These are phyloP conservation scores for Komagataella populi DNA, from an alignment of 805 yeast species.

Conservation along the genomic window DNA sequence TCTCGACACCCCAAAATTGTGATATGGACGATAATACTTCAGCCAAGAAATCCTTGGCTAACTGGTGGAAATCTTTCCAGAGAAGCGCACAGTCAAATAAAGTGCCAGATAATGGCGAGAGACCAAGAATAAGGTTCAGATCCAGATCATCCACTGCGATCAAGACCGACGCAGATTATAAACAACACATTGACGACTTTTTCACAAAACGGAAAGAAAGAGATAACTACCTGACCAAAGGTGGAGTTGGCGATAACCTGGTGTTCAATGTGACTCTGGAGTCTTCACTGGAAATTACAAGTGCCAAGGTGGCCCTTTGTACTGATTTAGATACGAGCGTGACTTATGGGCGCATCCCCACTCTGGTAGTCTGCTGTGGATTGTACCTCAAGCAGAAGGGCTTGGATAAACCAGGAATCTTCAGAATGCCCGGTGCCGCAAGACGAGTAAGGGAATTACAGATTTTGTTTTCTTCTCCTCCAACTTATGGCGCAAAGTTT, in stretches of 20 bases:
- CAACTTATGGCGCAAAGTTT: constrained; percentile 28
- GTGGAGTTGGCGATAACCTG: not conserved
- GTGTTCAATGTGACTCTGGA: not conserved
- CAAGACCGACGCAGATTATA: constrained; percentile 4
- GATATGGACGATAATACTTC: constrained; percentile 6
- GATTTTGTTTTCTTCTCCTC: constrained; percentile 26
- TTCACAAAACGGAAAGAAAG: not conserved
- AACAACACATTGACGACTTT: not conserved
- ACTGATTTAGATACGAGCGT: constrained; percentile 7
- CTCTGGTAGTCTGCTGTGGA: constrained; percentile 34
- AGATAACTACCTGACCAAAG: not conserved
- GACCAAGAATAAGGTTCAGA: constrained; percentile 37
- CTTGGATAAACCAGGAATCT: constrained; percentile 27
- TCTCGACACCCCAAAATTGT: constrained; percentile 9
- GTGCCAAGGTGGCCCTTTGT: not conserved
- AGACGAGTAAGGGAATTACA: constrained; percentile 30
- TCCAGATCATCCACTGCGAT: constrained; percentile 36
- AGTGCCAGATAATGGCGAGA: constrained; percentile 10
- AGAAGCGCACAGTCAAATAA: constrained; percentile 5
- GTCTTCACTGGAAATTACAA: not conserved
- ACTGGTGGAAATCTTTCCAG: constrained; percentile 15
- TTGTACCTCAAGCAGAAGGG: constrained; percentile 27
- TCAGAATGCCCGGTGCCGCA: constrained; percentile 30
- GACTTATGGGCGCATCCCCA: constrained; percentile 28
- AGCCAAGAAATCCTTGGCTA: constrained; percentile 12